Percentiles rank a stretch among this genome's conserved stretches.
Evolutionary conservation across 257 asterid species (phyloP).

Genomic region (Datura wrightii): DNA sequence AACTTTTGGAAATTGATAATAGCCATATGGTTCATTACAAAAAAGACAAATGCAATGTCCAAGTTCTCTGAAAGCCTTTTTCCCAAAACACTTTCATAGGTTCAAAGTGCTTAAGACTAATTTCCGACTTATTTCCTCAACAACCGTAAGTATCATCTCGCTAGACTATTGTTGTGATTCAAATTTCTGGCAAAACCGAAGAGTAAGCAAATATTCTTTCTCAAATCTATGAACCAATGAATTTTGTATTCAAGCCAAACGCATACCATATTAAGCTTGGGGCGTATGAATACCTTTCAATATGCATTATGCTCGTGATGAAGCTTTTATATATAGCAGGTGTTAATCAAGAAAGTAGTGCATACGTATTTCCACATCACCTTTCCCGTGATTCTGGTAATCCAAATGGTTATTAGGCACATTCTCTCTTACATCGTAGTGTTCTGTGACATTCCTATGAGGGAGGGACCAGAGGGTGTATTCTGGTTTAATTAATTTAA

Average conservation of each 20-base stretch:
- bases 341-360: neutral
- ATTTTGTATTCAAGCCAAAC: neutral
- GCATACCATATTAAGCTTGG: neutral
- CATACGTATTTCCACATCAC: neutral
- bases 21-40: neutral
- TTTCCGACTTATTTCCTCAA: neutral
- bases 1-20: neutral
- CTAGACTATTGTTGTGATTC: conserved; percentile 8
- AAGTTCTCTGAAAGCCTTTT: neutral
- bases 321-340: neutral
- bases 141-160: neutral
- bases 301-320: neutral
- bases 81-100: neutral
- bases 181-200: neutral
- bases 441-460: neutral
- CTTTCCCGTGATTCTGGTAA: neutral
- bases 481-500: neutral
- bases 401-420: neutral
- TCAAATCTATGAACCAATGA: neutral
- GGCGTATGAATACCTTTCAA: neutral
- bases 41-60: neutral
- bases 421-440: neutral
- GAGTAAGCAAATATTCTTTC: neutral
- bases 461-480: neutral
- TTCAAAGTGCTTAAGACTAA: neutral